Base-by-base conservation (phyloP, 2,329 filamentous ascomycete genomes). In the Balansia obtecta region DNA sequence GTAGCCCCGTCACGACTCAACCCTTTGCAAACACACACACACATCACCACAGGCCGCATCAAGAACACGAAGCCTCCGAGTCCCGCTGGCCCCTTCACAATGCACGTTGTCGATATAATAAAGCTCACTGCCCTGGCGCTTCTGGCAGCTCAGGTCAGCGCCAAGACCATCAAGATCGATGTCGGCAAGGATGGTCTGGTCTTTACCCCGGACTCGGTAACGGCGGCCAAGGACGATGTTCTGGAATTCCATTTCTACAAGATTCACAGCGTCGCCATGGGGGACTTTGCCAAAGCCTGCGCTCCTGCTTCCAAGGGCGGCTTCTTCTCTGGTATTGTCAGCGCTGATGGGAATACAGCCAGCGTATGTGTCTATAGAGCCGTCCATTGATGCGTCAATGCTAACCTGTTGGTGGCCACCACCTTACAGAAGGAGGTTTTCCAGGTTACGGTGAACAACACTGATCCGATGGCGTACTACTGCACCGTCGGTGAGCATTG, bases 201-300 rank as follows among this genome's bases (percentile, higher is more conserved):
- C 22, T 77, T 75, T 61, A 16, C 37, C 6, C 50, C 50, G 1
- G n/a, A 38, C 42, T 46, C 46, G 5, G 71, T 69, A 8, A 52
- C 48, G 41, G 75, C 73, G 10, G 60, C 61, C 6, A 53, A 66
- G 5, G 74, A 73, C 49, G 71, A 75, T 52, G 56, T 71, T 3
- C 58, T 79, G 48, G 74, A 77, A 61, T 78, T 70, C 63, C 69
- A 72, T 54, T 77, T 71, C 65, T 67, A 66, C 52, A 65, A 72
- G 4, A 58, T 69, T 60, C 75, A 76, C 66, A 69, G 66, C 30
- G 66, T 77, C 40, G 64, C 55, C 15, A 68, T 72, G 54, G 70
- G 71, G 30, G 65, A 70, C 41, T 77, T 76, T 57, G 65, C 64
- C 50, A 64, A 69, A 13, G 74, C 74, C 1, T 80, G 76, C 60